phyloP scores from a whole-genome alignment of 2,329 filamentous ascomycete genomes.

The Aspergillus pseudonomiae region DNA sequence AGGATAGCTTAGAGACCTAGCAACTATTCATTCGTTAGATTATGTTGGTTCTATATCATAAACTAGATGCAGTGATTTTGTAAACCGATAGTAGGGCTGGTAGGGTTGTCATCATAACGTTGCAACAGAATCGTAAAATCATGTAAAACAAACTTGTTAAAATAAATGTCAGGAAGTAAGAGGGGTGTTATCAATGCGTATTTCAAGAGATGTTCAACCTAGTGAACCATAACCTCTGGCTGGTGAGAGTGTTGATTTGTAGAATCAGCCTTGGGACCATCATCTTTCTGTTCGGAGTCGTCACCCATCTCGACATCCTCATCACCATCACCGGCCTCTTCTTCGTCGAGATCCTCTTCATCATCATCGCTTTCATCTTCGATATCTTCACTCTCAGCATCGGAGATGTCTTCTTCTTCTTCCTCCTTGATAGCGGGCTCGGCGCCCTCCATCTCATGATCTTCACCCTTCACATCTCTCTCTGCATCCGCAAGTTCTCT shows the following conservation, averaged over 20 bases:
- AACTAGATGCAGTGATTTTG: conserved; percentile 24
- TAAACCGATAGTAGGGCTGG: conserved; percentile 14
- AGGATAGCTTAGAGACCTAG: background rate
- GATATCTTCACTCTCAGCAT: conserved; percentile 77
- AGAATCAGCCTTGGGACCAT: conserved; percentile 30
- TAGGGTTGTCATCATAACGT: conserved; percentile 30
- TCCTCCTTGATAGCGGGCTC: conserved; percentile 55
- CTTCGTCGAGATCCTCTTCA: conserved; percentile 68
- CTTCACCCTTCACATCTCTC: conserved; percentile 53
- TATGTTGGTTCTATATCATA: conserved; percentile 33
- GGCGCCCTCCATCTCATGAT: conserved; percentile 74
- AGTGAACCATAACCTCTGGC: conserved; percentile 53
- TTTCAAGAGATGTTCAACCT: conserved; percentile 11
- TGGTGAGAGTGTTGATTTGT: conserved; percentile 38
- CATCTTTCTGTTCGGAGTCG: conserved; percentile 49
- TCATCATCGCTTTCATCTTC: conserved; percentile 76
- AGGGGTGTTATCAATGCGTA: background rate
- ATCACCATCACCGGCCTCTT: conserved; percentile 61
- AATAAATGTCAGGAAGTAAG: conserved; percentile 10
- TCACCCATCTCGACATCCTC: conserved; percentile 63
- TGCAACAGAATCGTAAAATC: conserved; percentile 34
- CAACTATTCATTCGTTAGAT: conserved; percentile 10
- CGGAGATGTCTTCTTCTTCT: conserved; percentile 70
- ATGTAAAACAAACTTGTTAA: conserved; percentile 23
- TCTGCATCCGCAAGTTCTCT: conserved; percentile 54